Evolutionary conservation across 768 basidiomycete species (phyloP).

Genomic region (Fomitopsis serialis): DNA sequence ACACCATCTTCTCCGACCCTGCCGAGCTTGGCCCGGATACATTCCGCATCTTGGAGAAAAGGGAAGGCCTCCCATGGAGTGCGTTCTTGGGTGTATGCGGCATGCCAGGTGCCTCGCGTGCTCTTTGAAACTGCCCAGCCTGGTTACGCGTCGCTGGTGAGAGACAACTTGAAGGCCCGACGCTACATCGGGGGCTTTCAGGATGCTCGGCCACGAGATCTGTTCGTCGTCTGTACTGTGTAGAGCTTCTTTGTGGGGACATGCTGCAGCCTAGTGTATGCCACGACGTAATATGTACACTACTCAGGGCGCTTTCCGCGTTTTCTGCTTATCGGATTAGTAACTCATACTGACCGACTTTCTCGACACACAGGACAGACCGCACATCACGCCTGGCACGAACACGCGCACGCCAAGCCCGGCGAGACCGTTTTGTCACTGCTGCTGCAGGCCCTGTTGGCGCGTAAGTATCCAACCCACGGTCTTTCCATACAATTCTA

Average conservation of each 20-base stretch:
- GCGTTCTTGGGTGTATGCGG: conserved; percentile 46
- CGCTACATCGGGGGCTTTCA: no score
- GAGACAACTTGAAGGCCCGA: no score
- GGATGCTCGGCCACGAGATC: no score
- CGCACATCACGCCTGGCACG: conserved; percentile 36
- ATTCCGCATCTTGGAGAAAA: conserved; percentile 30
- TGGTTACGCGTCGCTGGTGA: neutral
- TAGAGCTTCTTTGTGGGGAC: no score
- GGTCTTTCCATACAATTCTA: no score
- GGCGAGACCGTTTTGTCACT: conserved; percentile 48
- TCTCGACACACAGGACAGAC: conserved; percentile 22
- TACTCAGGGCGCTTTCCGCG: no score
- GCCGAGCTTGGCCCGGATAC: neutral
- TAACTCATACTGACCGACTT: no score
- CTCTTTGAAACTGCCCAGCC: neutral
- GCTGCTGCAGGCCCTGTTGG: conserved; percentile 51
- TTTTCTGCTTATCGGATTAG: no score
- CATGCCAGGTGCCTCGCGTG: conserved; percentile 26
- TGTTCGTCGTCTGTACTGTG: no score
- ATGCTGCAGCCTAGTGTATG: no score
- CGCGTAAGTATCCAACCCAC: conserved; percentile 43
- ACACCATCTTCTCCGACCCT: conserved; percentile 22
- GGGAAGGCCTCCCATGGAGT: conserved; percentile 42
- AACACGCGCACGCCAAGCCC: conserved; percentile 34
- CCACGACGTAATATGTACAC: no score